phyloP scores from a whole-genome alignment of 1,139 yeast species.

The Yamadazyma songkhlaensis region DNA sequence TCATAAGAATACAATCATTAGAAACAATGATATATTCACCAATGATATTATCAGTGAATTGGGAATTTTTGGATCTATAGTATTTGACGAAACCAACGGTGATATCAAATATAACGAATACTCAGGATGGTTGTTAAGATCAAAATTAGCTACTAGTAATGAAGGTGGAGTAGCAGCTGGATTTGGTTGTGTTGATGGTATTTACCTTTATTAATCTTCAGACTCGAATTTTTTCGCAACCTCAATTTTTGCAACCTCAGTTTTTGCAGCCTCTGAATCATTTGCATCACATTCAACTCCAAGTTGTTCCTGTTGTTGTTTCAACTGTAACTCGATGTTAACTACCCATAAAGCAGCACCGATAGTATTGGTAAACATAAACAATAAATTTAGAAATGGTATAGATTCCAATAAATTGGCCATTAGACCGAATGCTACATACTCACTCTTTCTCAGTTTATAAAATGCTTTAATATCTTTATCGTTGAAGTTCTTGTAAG shows the following conservation, averaged over 20 bases:
- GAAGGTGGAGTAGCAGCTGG: constrained; percentile 99
- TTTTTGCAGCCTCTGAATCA: not conserved
- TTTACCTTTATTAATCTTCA: constrained; percentile 29
- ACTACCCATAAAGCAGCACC: constrained; percentile 78
- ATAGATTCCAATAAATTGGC: constrained; percentile 58
- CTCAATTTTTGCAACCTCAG: not conserved
- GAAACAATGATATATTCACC: constrained; percentile 57
- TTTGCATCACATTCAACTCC: constrained; percentile 3
- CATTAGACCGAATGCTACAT: constrained; percentile 54
- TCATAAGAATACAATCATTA: constrained; percentile 62
- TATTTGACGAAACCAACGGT: constrained; percentile 66
- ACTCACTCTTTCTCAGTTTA: constrained; percentile 28
- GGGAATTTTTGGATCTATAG: constrained; percentile 82
- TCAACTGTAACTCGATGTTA: constrained; percentile 21
- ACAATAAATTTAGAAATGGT: constrained; percentile 59
- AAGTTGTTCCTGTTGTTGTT: not conserved
- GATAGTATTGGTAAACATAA: constrained; percentile 62
- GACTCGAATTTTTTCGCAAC: not conserved
- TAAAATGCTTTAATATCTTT: constrained; percentile 32
- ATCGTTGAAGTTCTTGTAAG: constrained; percentile 52
- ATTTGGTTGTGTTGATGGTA: constrained; percentile 90
- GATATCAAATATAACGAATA: constrained; percentile 59
- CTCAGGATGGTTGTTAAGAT: constrained; percentile 84
- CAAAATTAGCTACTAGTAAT: constrained; percentile 80
- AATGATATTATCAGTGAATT: constrained; percentile 85